phyloP scores from a whole-genome alignment of 1,284 basidiomycete species.

The Irpex rosettiformis region DNA sequence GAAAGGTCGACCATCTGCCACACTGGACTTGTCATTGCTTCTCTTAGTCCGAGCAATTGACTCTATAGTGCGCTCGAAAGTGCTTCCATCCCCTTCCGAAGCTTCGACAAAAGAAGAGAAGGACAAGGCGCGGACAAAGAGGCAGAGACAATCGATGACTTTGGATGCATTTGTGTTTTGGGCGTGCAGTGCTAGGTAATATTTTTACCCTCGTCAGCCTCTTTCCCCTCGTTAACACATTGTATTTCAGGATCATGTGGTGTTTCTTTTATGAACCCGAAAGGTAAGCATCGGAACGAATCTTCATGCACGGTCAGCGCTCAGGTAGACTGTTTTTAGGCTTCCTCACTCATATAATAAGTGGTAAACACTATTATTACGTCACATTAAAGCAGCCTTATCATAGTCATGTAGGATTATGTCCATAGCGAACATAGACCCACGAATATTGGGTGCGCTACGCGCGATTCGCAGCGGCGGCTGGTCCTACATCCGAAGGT shows the following conservation, averaged over 20 bases:
- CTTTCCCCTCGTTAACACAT: neutral
- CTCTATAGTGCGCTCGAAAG: slow-evolving; percentile 47
- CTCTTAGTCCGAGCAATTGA: slow-evolving; percentile 70
- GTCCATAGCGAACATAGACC: slow-evolving; percentile 64
- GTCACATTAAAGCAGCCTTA: neutral
- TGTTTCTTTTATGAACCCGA: slow-evolving; percentile 75
- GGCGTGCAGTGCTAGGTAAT: slow-evolving; percentile 69
- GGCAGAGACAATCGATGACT: slow-evolving; percentile 36
- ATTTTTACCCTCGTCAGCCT: slow-evolving; percentile 6
- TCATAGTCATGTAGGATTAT: slow-evolving; percentile 45
- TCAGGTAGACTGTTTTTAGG: slow-evolving; percentile 37
- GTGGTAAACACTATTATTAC: slow-evolving; percentile 37
- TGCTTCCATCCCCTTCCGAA: slow-evolving; percentile 30
- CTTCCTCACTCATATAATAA: slow-evolving; percentile 70
- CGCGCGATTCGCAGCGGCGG: slow-evolving; percentile 47
- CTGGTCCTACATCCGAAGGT: slow-evolving; percentile 55
- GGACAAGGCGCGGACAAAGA: slow-evolving; percentile 23
- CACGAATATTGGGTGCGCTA: slow-evolving; percentile 50
- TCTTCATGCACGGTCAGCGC: no score
- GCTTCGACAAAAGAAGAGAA: slow-evolving; percentile 11
- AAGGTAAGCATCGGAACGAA: slow-evolving; percentile 46
- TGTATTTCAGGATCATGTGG: slow-evolving; percentile 71
- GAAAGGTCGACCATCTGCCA: slow-evolving; percentile 40
- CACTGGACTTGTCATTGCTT: slow-evolving; percentile 65
- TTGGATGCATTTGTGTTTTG: slow-evolving; percentile 71